phyloP scores from a whole-genome alignment of 1,284 basidiomycete species.

The Ceraceosorus bombacis region DNA sequence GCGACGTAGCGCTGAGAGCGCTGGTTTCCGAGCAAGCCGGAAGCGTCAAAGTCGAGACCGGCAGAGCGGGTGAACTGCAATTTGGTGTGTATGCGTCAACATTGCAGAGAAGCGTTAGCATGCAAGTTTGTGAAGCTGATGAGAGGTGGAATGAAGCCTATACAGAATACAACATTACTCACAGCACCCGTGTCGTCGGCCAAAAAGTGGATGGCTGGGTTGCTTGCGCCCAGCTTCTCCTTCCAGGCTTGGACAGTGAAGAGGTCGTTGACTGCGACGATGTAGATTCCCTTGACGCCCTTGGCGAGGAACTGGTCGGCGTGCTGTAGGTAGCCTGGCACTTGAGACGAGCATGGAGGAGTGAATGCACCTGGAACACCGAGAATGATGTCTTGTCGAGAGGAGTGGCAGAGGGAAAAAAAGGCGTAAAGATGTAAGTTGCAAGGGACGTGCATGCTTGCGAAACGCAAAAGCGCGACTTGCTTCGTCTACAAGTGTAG shows the following conservation, averaged over 20 bases:
- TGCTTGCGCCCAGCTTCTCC: slow-evolving; percentile 33
- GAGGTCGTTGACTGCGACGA: slow-evolving; percentile 43
- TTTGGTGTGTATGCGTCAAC: no score
- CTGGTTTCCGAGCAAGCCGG: slow-evolving; percentile 32
- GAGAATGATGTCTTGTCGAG: slow-evolving; percentile 21
- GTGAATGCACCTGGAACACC: slow-evolving; percentile 27
- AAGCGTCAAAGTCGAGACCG: slow-evolving; percentile 42
- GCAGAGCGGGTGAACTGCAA: slow-evolving; percentile 30
- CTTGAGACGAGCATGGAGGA: slow-evolving; percentile 42
- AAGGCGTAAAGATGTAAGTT: no score
- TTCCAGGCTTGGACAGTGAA: slow-evolving; percentile 44
- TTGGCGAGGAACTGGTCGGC: slow-evolving; percentile 34
- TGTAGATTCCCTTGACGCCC: slow-evolving; percentile 38
- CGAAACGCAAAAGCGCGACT: no score
- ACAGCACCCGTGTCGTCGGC: slow-evolving; percentile 41
- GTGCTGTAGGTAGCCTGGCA: slow-evolving; percentile 43
- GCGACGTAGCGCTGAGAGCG: slow-evolving; percentile 32
- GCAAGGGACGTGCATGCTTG: no score
- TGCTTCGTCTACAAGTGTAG: no score
- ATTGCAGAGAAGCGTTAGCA: background rate
- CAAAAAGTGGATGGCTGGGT: slow-evolving; percentile 35
- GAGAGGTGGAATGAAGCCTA: background rate
- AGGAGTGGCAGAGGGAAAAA: slow-evolving; percentile 3
- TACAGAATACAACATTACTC: background rate
- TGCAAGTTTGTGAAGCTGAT: background rate